Evolutionary conservation across 768 basidiomycete species (phyloP).

Genomic region (Cystofilobasidium bisporidii): DNA sequence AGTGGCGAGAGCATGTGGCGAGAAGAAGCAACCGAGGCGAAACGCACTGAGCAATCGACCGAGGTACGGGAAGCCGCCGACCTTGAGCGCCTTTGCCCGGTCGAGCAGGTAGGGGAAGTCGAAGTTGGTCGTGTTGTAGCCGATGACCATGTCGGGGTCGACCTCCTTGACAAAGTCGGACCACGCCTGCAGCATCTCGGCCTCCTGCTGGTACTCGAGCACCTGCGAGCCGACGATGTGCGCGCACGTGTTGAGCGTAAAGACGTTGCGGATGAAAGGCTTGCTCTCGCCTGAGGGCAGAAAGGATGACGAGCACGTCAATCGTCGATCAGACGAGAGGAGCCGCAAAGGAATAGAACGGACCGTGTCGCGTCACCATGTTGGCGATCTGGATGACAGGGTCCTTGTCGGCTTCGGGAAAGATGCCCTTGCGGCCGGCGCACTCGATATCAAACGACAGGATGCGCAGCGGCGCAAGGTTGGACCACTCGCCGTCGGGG

Average conservation of each 20-base stretch:
- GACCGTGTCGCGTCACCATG: conserved; percentile 97
- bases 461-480: conserved; percentile 82
- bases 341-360: conserved; percentile 23
- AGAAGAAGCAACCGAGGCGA: too few relatives aligned
- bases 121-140: conserved; percentile 89
- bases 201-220: conserved; percentile 66
- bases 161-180: conserved; percentile 76
- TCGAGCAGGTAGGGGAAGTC: conserved; percentile 95
- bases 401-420: conserved; percentile 80
- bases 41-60: conserved; percentile 64
- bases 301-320: background rate
- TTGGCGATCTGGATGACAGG: conserved; percentile 98
- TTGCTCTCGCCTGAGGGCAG: conserved; percentile 61
- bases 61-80: conserved; percentile 57
- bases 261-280: conserved; percentile 92
- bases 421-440: conserved; percentile 92
- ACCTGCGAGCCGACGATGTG: conserved; percentile 98
- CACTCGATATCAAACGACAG: conserved; percentile 99
- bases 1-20: too few relatives aligned
- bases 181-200: conserved; percentile 69
- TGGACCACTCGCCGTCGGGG: conserved; percentile 85
- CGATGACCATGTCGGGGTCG: conserved; percentile 92
- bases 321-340: background rate
- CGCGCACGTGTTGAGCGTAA: conserved; percentile 87
- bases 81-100: conserved; percentile 72